These are phyloP conservation scores for Ostreobium quekettii DNA, from an alignment of 139 green algal species.

Conservation along the genomic window DNA sequence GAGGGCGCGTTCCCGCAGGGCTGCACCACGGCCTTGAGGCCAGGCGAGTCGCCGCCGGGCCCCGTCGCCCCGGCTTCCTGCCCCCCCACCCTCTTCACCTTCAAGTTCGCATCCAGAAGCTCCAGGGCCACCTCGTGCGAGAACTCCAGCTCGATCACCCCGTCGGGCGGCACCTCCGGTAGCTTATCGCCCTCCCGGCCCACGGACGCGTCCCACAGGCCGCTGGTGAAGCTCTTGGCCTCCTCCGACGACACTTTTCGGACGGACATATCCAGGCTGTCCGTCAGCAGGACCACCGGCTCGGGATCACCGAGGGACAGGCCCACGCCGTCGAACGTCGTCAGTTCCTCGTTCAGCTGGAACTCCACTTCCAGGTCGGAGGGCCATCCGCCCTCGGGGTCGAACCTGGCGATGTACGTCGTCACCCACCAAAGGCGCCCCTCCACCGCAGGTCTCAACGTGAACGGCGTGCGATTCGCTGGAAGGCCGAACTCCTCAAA, in stretches of 20 bases:
- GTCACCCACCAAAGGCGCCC: constrained; percentile 46
- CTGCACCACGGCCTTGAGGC: too few species aligned
- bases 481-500: too few species aligned
- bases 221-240: constrained; percentile 26
- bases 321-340: constrained; percentile 33
- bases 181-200: constrained; percentile 24
- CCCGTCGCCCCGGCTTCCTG: neutral
- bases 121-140: neutral
- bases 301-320: constrained; percentile 19
- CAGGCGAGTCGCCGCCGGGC: neutral
- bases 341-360: constrained; percentile 27
- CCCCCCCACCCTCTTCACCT: neutral
- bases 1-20: too few species aligned
- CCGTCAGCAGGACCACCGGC: constrained; percentile 6
- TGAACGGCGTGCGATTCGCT: too few species aligned
- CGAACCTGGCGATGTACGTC: constrained; percentile 47
- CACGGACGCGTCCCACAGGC: constrained; percentile 25
- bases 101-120: neutral
- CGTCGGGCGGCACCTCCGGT: constrained; percentile 44
- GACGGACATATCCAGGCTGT: constrained; percentile 24
- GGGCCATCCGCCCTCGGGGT: constrained; percentile 39
- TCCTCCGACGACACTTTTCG: constrained; percentile 10
- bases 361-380: constrained; percentile 41
- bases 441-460: constrained; percentile 16
- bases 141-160: constrained; percentile 5